Evolutionary conservation across 2,329 filamentous ascomycete genomes (phyloP).

Genomic region (Aspergillus hiratsukae): DNA sequence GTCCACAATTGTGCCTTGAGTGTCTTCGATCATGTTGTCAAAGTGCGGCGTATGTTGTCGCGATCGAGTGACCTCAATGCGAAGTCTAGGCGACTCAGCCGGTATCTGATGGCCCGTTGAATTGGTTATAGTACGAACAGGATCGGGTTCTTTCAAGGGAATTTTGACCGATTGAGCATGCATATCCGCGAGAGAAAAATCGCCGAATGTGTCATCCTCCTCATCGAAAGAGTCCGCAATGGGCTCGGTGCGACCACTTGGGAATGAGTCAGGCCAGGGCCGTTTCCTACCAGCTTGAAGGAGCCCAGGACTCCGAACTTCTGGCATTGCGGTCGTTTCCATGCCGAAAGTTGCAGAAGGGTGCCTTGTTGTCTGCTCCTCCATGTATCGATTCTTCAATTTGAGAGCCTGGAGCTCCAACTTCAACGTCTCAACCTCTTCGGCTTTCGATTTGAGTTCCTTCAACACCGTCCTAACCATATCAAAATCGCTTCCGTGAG

Average conservation of each 20-base stretch:
- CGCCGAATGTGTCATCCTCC: constrained; percentile 26
- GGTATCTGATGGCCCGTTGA: constrained; percentile 4
- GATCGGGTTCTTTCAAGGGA: constrained; percentile 20
- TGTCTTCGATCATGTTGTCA: background rate
- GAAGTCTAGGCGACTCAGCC: constrained; percentile 10
- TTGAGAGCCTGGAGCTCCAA: constrained; percentile 37
- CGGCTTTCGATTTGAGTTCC: constrained; percentile 36
- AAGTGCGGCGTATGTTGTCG: constrained; percentile 6
- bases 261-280: constrained; percentile 26
- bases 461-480: constrained; percentile 37
- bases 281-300: constrained; percentile 32
- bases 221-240: constrained; percentile 32
- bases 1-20: background rate
- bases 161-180: constrained; percentile 19
- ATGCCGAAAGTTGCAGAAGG: constrained; percentile 5
- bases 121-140: background rate
- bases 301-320: constrained; percentile 32
- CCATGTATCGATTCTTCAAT: constrained; percentile 31
- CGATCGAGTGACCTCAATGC: constrained; percentile 12
- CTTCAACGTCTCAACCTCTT: constrained; percentile 36
- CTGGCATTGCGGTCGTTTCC: constrained; percentile 16
- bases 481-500: constrained; percentile 25
- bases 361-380: constrained; percentile 22
- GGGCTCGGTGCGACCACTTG: constrained; percentile 19
- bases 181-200: constrained; percentile 20